These are phyloP conservation scores for Balakata baccata DNA, from an alignment of 345 rosid species.

Conservation along the genomic window DNA sequence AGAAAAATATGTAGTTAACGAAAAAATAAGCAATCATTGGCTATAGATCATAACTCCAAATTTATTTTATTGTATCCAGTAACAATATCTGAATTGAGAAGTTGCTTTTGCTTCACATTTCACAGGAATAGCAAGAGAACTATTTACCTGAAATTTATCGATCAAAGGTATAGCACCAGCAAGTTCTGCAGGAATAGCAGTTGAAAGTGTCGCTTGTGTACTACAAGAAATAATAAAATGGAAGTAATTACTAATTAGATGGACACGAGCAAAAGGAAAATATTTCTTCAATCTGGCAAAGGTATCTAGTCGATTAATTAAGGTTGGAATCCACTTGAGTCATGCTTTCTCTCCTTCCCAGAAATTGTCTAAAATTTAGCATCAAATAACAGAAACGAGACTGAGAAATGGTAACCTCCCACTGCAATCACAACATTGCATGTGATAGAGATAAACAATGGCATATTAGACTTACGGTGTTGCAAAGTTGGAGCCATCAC, in stretches of 20 bases:
- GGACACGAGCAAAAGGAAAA: neutral
- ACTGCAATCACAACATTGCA: too few species aligned
- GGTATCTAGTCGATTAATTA: too few species aligned
- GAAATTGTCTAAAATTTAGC: neutral
- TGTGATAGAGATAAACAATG: neutral
- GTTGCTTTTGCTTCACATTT: neutral
- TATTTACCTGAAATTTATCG: conserved; percentile 77
- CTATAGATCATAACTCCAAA: neutral
- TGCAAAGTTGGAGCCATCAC: conserved; percentile 64
- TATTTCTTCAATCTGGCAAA: neutral
- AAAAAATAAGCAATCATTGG: conserved; percentile 3
- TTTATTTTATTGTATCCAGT: neutral
- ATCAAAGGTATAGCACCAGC: conserved; percentile 91
- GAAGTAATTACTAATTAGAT: neutral
- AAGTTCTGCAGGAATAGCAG: conserved; percentile 78
- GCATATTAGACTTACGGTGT: conserved; percentile 42
- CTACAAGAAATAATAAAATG: conserved; percentile 30
- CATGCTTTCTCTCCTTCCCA: neutral
- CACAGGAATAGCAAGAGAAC: conserved; percentile 5
- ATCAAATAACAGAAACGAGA: neutral
- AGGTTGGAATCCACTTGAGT: too few species aligned
- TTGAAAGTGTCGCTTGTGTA: conserved; percentile 47
- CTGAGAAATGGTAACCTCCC: too few species aligned
- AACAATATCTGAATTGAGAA: neutral
- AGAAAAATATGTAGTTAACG: conserved; percentile 9